These are phyloP conservation scores for Malus fusca DNA, from an alignment of 306 rosid genomes.

Conservation along the genomic window DNA sequence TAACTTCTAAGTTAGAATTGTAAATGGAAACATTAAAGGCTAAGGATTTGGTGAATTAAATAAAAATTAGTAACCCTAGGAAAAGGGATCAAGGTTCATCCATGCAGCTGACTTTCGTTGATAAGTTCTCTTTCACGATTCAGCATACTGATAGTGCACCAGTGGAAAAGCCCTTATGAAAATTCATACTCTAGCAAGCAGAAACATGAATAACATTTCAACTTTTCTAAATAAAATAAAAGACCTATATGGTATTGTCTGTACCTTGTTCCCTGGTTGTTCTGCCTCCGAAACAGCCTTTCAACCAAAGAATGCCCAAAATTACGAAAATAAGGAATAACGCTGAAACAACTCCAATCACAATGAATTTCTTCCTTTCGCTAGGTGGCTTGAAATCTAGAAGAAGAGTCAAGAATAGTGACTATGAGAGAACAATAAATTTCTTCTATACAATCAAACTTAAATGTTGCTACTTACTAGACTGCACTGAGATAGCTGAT, in stretches of 20 bases:
- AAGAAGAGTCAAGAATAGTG: neutral
- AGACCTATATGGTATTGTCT: neutral
- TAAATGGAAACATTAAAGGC: too few relatives aligned
- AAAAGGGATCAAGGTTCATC: too few relatives aligned
- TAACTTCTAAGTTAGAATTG: too few relatives aligned
- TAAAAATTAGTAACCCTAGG: too few relatives aligned
- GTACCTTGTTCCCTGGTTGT: conserved; percentile 21
- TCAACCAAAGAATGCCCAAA: conserved; percentile 23
- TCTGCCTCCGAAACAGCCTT: conserved; percentile 5
- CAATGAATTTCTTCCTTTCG: neutral
- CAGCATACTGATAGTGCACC: too few relatives aligned
- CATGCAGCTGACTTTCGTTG: too few relatives aligned
- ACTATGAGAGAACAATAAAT: neutral
- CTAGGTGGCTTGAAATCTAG: conserved; percentile 19
- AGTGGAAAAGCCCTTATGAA: too few relatives aligned
- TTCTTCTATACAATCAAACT: neutral
- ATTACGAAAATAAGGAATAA: neutral
- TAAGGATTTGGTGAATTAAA: too few relatives aligned
- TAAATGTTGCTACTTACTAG: conserved; percentile 36
- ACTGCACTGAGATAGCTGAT: conserved; percentile 53
- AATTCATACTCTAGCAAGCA: too few relatives aligned
- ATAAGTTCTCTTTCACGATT: too few relatives aligned
- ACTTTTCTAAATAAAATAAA: conserved; percentile 4
- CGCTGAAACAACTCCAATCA: conserved; percentile 9
- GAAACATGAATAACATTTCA: neutral